phyloP scores from a whole-genome alignment of 2,329 filamentous ascomycete species.

The Fusarium haematococcum region DNA sequence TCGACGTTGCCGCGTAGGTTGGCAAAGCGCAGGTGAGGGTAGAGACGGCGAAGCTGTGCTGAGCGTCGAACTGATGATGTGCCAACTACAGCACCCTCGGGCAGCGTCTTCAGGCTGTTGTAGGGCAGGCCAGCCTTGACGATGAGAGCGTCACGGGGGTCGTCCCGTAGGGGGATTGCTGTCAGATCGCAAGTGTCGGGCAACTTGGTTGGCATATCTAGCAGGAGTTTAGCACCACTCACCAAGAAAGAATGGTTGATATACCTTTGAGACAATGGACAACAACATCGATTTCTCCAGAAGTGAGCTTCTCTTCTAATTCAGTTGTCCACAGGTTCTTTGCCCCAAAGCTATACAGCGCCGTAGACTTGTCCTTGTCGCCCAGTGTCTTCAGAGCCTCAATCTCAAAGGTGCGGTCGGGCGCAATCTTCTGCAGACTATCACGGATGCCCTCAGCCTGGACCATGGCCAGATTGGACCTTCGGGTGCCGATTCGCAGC shows the following conservation, averaged over 20 bases:
- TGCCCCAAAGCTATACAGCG: background rate
- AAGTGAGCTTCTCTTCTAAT: background rate
- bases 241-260: background rate
- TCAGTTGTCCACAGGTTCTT: background rate
- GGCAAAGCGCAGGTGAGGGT: background rate
- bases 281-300: background rate
- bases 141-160: background rate
- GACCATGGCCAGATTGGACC: background rate
- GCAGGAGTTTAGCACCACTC: background rate
- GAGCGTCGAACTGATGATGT: background rate
- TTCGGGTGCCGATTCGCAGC: background rate
- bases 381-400: background rate
- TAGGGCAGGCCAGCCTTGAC: background rate
- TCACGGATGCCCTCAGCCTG: background rate
- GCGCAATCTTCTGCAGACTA: background rate
- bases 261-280: constrained; percentile 1
- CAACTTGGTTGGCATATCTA: background rate
- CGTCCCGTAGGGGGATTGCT: background rate
- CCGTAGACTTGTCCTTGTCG: background rate
- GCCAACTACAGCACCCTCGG: background rate
- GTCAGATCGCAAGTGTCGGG: background rate
- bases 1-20: background rate
- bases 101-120: background rate
- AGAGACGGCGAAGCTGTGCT: background rate
- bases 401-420: background rate